Evolutionary conservation across 352 stramenopile species (phyloP), one percentile per base, ranked within the genome.

Genomic region (Aphanomyces stellatus): DNA sequence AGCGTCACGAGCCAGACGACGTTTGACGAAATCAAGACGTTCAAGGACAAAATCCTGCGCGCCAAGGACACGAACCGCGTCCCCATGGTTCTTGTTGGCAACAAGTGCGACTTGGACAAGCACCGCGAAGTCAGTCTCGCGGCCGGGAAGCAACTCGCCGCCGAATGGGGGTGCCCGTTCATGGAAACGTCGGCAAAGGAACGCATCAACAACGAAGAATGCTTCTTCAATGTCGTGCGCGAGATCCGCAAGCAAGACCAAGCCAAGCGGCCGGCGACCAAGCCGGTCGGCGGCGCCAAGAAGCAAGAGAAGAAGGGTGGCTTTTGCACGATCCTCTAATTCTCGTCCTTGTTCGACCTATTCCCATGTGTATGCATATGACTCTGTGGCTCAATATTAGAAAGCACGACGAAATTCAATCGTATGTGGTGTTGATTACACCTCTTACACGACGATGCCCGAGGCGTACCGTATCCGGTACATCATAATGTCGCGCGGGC

Each of bases 11-110:
- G 87, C 74, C 85, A 83, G 72, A 90, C 83, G 60, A 92, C 87
- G n/a, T 94, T 96, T 61, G 87, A 96, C 57, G 88, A 96, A 57
- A 93, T 96, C 51, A 69, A 80, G 25, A 77, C 77, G 11, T 93
- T 96, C 73, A 94, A 94, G 71, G 86, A 96, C 71, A 93, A 95
- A 73, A 95, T 96, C 49, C 71, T 96, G 53, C 80, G 88, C 10
- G 88, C 88, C 51, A 95, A 96, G 76, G 87, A 95, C 64, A 84
- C 90, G 49, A 84, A 93, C 70, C 90, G 77, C 46, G 86, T 93
- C 31, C 84, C 86, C 48, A 92, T 95, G 80, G 86, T 95, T 31
- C 76, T 95, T 22, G 86, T 93, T n/a, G 86, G 86, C 48, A 95
- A 95, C 77, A 95, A 95, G 79, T 93, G 84, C 64, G 86, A 95